Evolutionary conservation across 768 basidiomycete species (phyloP), one percentile per base, ranked within the genome.

Genomic region (Paxillus rubicundulus): DNA sequence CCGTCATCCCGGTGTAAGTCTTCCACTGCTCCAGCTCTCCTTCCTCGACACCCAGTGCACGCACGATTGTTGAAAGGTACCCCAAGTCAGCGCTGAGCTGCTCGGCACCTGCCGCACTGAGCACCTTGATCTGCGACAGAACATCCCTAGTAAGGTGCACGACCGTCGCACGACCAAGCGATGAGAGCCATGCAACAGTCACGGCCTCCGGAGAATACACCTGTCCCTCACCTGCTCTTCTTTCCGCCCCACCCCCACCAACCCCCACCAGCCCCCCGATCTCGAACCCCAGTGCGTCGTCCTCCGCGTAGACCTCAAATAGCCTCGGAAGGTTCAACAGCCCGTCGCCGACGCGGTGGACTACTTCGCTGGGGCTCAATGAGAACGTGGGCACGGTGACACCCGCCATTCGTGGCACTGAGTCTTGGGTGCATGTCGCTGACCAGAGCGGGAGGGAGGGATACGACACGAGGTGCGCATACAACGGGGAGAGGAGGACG

Each of bases 241-340:
- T 47, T 24, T 14, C 51, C 53, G 10, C 47, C 50, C n/a, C 16
- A 10, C 9, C 28, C 37, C 72, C 74, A 52, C 88, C 83, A 45
- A 89, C 66, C 60, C 82, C 82, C 0, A 89, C 92, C 9, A 98
- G 73, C 5, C 88, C 92, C 44, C 87, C 84, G 37, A 98, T 74
- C 33, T 91, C 92, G 70, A 94, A 97, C 2, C 85, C 82, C 9
- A 98, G 78, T 9, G 92, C 90, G 54, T 94, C 92, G 66, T 98
- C 94, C 52, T 87, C 86, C 7, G 89, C 91, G 63, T 97, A 96
- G 16, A 95, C 88, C 68, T 98, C 95, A 63, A 98, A 97, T 14
- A 98, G 74, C 50, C 94, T 74, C 2, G 96, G 92, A 3, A 99
- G 81, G 71, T 96, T 97, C 30, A 98, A 77, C 32, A 99, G 72